Evolutionary conservation across 202 grass and related monocot species (phyloP), one percentile per base, ranked within the genome.

Genomic region (Eragrostis tef): DNA sequence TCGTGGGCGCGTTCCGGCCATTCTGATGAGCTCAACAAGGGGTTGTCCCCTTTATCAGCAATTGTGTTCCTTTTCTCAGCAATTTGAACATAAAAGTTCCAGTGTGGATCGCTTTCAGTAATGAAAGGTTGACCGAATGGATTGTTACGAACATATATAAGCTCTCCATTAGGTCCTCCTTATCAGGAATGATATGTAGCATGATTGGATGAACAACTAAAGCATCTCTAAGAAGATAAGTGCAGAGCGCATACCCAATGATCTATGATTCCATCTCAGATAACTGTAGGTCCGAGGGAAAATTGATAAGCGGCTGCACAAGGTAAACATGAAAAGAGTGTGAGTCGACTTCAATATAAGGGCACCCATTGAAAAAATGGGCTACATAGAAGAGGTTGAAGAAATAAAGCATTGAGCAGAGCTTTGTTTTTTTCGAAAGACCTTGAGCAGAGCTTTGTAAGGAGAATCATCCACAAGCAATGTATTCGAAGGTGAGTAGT

Each of bases 381-480:
- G 6, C 51, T n/a, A 42, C 31, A 42, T 53, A 74, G 43, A 61
- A 61, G 69, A 24, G 49, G 44, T 14, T 82, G 53, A 41, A 79
- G 4, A 73, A 42, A 83, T 97, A 97, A 90, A 42, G 90, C 90
- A 84, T 97, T 97, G 52, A 86, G 85, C 26, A 97, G 84, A 78
- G 93, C 93, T 85, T n/a, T n/a, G n/a, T n/a, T n/a, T n/a, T n/a
- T n/a, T n/a, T n/a, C n/a, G n/a, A n/a, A n/a, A n/a, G n/a, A n/a
- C n/a, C n/a, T n/a, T n/a, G n/a, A n/a, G n/a, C n/a, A n/a, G n/a
- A n/a, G n/a, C n/a, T n/a, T 97, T 97, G 82, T 97, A 93, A 65
- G 91, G 91, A 87, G 91, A 97, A 87, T 94, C 94, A 68, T 97
- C 94, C 74, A 88, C 84, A 78, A 93, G 87, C 61, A 91, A 67